Base-by-base conservation (phyloP, 2,329 filamentous ascomycete genomes). In the Tolypocladium ophioglossoides region DNA sequence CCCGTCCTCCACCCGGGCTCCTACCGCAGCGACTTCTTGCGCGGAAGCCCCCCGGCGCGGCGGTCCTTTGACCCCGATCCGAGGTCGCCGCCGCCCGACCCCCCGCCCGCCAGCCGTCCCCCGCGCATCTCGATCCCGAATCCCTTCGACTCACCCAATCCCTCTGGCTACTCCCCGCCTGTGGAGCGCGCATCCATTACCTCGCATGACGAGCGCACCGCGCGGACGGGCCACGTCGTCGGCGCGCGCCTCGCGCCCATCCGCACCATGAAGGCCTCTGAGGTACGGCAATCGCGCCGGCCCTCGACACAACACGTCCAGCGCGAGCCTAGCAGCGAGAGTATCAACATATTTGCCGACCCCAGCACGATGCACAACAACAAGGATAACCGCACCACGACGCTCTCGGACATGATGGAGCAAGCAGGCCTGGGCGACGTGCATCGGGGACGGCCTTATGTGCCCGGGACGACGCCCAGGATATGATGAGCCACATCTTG, bases 351-450 rank as follows among this genome's bases (percentile, higher is more conserved):
- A 10, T 80, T 78, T 55, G 75, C 75, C 1, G 78, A 79, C 58
- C 72, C 74, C 22, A 65, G 68, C 50, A 75, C 72, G 1, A 70
- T 75, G 27, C 69, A 62, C 4, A 35, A 24, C 38, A 51, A 55
- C 46, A 52, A 39, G 39, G 52, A 68, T 53, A 62, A 63, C 35
- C 67, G 70, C 38, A 62, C 67, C 58, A 79, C 79, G 1, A 78
- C 75, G 0, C 79, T 82, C 57, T 74, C 75, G n/a, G 74, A 76
- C 58, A 70, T 82, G 63, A 76, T 82, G 73, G 70, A 77, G 53
- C 67, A 72, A 56, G 76, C 74, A 2, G 70, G 72, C 22, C 64
- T 78, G 24, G 70, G 72, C 18, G 65, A 66, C 11, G 69, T 77
- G 48, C 71, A 65, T 54, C 67, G 64, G 55, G 76, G 72, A 7